phyloP scores from a whole-genome alignment of 2,329 filamentous ascomycete genomes.

The Ceratocystis diversiconidia region DNA sequence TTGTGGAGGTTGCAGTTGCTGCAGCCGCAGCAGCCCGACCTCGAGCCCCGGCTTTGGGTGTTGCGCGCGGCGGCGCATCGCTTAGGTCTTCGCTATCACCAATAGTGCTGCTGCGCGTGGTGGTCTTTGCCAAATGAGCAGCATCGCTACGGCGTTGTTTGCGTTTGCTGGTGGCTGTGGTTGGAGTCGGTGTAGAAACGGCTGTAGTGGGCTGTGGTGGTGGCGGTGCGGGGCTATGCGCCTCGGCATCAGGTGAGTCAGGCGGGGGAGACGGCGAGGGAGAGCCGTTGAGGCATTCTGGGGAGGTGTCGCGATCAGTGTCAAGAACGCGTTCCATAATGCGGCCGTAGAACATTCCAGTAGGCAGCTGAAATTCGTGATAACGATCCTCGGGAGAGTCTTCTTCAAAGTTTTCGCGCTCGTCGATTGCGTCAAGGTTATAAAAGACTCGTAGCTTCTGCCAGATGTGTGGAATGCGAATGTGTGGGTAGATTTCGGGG shows the following conservation, averaged over 20 bases:
- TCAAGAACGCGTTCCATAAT: constrained; percentile 28
- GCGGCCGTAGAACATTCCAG: constrained; percentile 28
- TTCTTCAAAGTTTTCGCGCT: constrained; percentile 58
- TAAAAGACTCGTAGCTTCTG: constrained; percentile 71
- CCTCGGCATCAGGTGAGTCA: constrained; percentile 17
- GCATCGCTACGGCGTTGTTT: constrained; percentile 4
- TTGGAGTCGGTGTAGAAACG: background rate
- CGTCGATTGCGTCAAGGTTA: constrained; percentile 73
- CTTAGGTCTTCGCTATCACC: constrained; percentile 38
- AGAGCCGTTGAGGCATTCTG: constrained; percentile 7
- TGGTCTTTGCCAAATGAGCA: background rate
- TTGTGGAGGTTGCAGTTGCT: constrained; percentile 19
- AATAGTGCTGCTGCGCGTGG: constrained; percentile 31
- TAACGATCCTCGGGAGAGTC: constrained; percentile 46
- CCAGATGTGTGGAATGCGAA: constrained; percentile 84
- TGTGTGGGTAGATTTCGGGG: constrained; percentile 57
- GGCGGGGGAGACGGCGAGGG: constrained; percentile 22
- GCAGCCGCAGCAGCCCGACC: constrained; percentile 1
- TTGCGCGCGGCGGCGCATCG: constrained; percentile 28
- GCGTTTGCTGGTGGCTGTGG: constrained; percentile 25
- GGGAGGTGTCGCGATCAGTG: constrained; percentile 11
- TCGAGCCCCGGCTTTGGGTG: constrained; percentile 19
- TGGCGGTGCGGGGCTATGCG: constrained; percentile 3
- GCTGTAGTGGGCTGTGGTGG: background rate
- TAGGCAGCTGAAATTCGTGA: constrained; percentile 50